phyloP scores from a whole-genome alignment of 768 basidiomycete species.

The Sporobolomyces phaffii region DNA sequence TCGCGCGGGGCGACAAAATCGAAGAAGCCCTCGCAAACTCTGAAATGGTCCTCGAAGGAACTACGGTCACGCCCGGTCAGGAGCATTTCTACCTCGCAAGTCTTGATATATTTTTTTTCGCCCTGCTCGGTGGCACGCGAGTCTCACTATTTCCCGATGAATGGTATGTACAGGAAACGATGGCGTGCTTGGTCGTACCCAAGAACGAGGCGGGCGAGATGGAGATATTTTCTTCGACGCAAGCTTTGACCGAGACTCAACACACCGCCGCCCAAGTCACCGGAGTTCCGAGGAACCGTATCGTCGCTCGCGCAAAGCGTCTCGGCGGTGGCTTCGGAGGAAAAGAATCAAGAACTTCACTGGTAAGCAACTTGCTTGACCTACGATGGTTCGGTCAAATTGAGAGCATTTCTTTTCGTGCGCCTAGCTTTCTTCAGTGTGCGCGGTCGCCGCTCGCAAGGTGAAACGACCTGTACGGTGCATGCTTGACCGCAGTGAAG shows the following conservation, averaged over 20 bases:
- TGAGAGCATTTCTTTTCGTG: too few relatives aligned
- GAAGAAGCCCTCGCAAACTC: conserved; percentile 33
- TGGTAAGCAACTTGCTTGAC: not conserved
- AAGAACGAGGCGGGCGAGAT: conserved; percentile 42
- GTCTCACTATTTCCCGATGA: too few relatives aligned
- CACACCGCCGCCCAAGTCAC: conserved; percentile 39
- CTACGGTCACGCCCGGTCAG: conserved; percentile 26
- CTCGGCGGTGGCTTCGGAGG: conserved; percentile 43
- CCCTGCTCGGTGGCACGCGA: too few relatives aligned
- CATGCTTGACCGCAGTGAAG: conserved; percentile 41
- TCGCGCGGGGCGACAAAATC: conserved; percentile 31
- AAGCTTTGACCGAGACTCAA: conserved; percentile 40
- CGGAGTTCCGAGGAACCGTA: conserved; percentile 40
- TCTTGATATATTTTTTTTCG: too few relatives aligned
- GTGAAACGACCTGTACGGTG: conserved; percentile 38
- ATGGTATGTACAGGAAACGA: conserved; percentile 19
- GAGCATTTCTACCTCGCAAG: conserved; percentile 41
- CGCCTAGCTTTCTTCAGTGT: conserved; percentile 26
- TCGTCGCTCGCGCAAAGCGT: conserved; percentile 33
- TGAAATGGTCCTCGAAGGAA: conserved; percentile 35
- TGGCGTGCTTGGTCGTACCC: conserved; percentile 37
- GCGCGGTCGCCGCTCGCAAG: conserved; percentile 41
- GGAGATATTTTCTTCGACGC: conserved; percentile 38
- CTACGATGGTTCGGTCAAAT: too few relatives aligned
- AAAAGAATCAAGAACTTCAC: conserved; percentile 35